Evolutionary conservation across 2,329 filamentous ascomycete genomes (phyloP).

Genomic region (Talaromyces pinophilus): DNA sequence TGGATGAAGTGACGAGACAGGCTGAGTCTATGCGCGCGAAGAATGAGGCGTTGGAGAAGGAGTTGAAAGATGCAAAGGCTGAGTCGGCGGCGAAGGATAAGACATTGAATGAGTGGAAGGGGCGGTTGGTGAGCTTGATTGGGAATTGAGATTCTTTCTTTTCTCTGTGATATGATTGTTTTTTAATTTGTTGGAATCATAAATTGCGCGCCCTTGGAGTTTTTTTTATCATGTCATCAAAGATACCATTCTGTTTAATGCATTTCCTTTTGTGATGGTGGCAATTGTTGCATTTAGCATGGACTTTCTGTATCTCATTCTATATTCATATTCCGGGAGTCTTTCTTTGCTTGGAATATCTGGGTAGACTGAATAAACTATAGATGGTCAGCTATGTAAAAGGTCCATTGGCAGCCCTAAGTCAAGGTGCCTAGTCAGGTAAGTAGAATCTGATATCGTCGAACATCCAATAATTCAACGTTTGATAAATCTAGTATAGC

Average conservation of each 20-base stretch:
- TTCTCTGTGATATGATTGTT: neutral
- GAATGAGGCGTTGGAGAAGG: constrained; percentile 19
- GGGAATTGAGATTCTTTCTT: constrained; percentile 6
- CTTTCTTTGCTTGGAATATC: neutral
- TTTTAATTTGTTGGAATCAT: neutral
- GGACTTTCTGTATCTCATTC: neutral
- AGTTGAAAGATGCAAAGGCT: constrained; percentile 18
- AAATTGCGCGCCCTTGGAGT: neutral
- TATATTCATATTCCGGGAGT: neutral
- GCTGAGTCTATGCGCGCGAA: constrained; percentile 18
- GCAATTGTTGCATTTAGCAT: neutral
- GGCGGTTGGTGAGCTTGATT: constrained; percentile 22
- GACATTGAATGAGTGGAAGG: constrained; percentile 24
- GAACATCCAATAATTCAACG: neutral
- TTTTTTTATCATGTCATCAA: neutral
- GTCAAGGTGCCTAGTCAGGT: neutral
- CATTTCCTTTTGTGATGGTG: neutral
- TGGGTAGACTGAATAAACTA: neutral
- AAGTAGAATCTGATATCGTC: neutral
- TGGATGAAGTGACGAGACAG: constrained; percentile 17
- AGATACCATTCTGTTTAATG: constrained; percentile 19
- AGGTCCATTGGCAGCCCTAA: neutral
- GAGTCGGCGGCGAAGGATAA: constrained; percentile 21
- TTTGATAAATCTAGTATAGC: neutral
- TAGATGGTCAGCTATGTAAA: neutral